Evolutionary conservation across 345 rosid genomes (phyloP), one percentile per base, ranked within the genome.

Genomic region (Corchorus capsularis): DNA sequence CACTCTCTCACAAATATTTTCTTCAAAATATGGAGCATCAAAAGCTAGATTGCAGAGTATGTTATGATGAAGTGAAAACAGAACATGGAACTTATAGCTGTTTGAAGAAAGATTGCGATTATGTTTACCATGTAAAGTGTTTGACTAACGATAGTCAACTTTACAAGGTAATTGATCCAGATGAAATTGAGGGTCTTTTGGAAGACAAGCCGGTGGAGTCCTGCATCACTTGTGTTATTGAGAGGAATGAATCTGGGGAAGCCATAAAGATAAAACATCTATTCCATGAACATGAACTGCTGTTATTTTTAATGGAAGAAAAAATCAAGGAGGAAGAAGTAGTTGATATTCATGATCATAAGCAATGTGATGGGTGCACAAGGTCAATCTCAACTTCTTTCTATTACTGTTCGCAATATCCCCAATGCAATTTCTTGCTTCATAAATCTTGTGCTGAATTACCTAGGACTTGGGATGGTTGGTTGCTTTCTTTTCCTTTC

Each of bases 371-470:
- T 4, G 64, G 64, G 1, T 61, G 64, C 7, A 0, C 2, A 8
- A 8, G 1, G 32, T 13, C 10, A 2, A 61, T 61, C 41, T 61
- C 41, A 5, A 15, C 5, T 43, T 19, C 17, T 7, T 75, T 71
- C 45, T 82, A 79, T 50, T 50, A 1, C 47, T 75, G 82, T 50
- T 45, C 65, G 27, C 41, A 68, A 14, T 79, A 80, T 50, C 46
- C 65, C 39, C 41, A 72, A 14, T 79, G 82, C 47, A 47, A 56
- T 46, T 82, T 71, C 6, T n/a, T 39, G 8, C 69, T 64, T 4
- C 69, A 64, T 6, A 64, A 39, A 39, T 2, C 0, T 3, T 64
- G 69, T 64, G 32, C 69, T 64, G 69, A 64, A 41, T 63, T 63
- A 39, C 47, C 69, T 16, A 63, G 11, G 9, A 39, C 35, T 2